A percentile compares a stretch with the other conserved stretches of the same genome.
phyloP scores from a whole-genome alignment of 768 basidiomycete species.

The Suillus tomentosus region DNA sequence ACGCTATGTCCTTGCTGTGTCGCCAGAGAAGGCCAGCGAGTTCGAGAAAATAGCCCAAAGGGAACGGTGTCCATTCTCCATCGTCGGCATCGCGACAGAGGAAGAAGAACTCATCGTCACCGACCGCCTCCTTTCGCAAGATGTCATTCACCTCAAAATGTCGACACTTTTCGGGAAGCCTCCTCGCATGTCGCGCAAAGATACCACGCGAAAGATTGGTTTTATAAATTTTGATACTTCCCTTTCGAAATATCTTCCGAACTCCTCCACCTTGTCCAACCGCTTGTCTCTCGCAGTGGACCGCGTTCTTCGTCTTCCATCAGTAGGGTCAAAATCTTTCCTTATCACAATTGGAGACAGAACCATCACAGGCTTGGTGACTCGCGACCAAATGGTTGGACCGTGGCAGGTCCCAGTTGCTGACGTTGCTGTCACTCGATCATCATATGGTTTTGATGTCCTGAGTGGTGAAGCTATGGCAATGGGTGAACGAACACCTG shows the following conservation, averaged over 20 bases:
- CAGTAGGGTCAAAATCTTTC: constrained; percentile 95
- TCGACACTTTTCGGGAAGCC: constrained; percentile 95
- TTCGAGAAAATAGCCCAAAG: constrained; percentile 82
- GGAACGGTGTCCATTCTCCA: constrained; percentile 91
- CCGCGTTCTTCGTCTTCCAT: constrained; percentile 87
- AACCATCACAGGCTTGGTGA: constrained; percentile 89
- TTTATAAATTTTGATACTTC: constrained; percentile 69
- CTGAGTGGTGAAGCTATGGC: constrained; percentile 94
- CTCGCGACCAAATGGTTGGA: constrained; percentile 98
- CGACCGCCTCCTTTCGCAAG: constrained; percentile 75
- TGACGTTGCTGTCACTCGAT: constrained; percentile 95
- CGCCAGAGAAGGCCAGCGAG: constrained; percentile 53
- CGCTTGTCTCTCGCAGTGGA: constrained; percentile 65
- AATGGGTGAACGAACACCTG: constrained; percentile 94
- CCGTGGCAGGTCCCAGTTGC: constrained; percentile 98
- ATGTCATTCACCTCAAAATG: constrained; percentile 91
- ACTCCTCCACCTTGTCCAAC: constrained; percentile 39
- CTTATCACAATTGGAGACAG: constrained; percentile 98
- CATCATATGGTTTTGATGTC: constrained; percentile 90
- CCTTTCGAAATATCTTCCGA: constrained; percentile 66
- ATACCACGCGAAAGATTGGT: constrained; percentile 45
- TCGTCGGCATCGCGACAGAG: constrained; percentile 86
- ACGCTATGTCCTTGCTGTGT: constrained; percentile 92
- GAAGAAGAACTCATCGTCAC: constrained; percentile 87
- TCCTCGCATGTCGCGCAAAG: constrained; percentile 84